Base-by-base conservation (phyloP, 2,329 filamentous ascomycete genomes). In the Scedosporium aurantiacum region DNA sequence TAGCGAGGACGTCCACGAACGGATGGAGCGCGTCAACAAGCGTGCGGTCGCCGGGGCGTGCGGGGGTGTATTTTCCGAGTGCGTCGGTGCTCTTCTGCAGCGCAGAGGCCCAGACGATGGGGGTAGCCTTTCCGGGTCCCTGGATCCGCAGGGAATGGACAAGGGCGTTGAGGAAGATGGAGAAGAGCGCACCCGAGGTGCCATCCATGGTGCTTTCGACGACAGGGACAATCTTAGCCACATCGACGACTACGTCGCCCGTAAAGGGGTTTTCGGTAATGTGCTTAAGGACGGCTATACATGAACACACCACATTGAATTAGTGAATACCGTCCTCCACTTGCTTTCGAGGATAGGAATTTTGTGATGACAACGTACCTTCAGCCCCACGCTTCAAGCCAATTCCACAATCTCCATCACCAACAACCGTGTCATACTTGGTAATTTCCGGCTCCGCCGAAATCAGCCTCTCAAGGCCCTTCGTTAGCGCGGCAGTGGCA, bases 101-200 rank as follows among this genome's bases (percentile, higher is more conserved):
- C 0, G 91, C 92, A 37, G 80, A 76, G 2, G 86, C 74, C 86
- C 82, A 80, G 67, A 76, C 65, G 52, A 76, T 67, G 4, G 75
- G 67, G 3, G 74, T 74, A 2, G 74, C 73, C 4, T 72, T 68
- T 8, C 77, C 76, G 2, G 75, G 69, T 0, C 73, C 69, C 10
- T 76, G 73, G 5, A 70, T 70, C 52, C 77, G 77, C 18, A 85
- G 76, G 2, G 80, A 85, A 65, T 88, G 83, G 23, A 90, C 85
- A 5, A 96, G 84, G 0, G 91, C 86, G 71, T 96, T 96, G 63
- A 96, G 79, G 79, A 96, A 96, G 72, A 97, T 96, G 69, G 90
- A 88, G 68, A 82, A 83, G 2, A 85, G 73, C 1, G 81, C 82
- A 3, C 83, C 82, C 1, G 82, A 84, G 1, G 83, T 86, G 64